Evolutionary conservation across 1,284 basidiomycete genomes (phyloP), one percentile per base, ranked within the genome.

Genomic region (Ceratobasidium papillatum): DNA sequence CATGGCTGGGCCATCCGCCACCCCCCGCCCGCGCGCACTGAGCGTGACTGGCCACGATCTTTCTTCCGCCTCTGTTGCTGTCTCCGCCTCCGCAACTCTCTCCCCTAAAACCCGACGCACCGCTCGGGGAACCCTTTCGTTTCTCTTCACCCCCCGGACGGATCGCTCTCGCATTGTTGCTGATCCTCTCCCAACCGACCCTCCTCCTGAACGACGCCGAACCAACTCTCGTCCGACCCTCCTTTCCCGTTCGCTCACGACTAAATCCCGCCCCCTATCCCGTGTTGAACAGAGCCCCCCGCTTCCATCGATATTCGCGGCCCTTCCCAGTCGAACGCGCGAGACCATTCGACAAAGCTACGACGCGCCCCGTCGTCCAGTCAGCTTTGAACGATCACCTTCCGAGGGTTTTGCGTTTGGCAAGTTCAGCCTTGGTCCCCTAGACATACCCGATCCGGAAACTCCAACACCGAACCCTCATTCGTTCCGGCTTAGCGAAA

Each of bases 1-100:
- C 58, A 71, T 71, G 68, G 68, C 56, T 43, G 68, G 41, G 68
- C 56, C 68, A 71, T 49, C 52, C 27, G 25, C 38, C 38, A 30
- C 49, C 36, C 32, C 22, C 32, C 68, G 68, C 43, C 25, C 19
- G 9, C 68, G 68, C 27, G 54, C 68, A 43, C 22, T 38, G 17
- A 71, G 68, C 43, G 56, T 38, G 17, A 36, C 38, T 1, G 43
- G 68, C 68, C 27, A 61, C 34, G 52, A 27, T 54, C 52, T 17
- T 22, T 56, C 38, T 43, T 38, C 30, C 34, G 54, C 22, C 43
- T 32, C 68, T 58, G 22, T 7, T 22, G 32, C 52, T 69, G 38
- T 30, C 36, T 27, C 38, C 22, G n/a, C 56, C 36, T 9, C 17
- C 12, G 52, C 66, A 19, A 27, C 54, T 22, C 22, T 49, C 14